Evolutionary conservation across 2,329 filamentous ascomycete genomes (phyloP).

Genomic region (Lasiodiplodia theobromae): DNA sequence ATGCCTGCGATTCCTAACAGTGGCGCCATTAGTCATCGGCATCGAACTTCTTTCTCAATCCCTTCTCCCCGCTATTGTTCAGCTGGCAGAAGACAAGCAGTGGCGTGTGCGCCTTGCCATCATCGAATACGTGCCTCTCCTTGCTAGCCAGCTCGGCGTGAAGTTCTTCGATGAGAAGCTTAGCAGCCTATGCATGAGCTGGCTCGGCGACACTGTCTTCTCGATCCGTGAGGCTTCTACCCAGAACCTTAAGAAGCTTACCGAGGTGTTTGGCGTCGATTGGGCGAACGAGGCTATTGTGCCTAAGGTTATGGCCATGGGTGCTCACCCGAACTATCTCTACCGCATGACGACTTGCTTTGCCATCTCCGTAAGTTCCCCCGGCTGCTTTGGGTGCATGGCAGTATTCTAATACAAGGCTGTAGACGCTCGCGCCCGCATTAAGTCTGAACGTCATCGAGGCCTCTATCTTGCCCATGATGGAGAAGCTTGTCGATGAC

Average conservation of each 20-base stretch:
- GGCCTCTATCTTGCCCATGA: slow-evolving; percentile 91
- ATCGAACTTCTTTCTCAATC: slow-evolving; percentile 97
- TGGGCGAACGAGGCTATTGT: slow-evolving; percentile 98
- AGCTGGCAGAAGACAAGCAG: slow-evolving; percentile 98
- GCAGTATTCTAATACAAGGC: slow-evolving; percentile 32
- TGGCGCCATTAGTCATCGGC: slow-evolving; percentile 76
- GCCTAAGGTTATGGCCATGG: slow-evolving; percentile 98
- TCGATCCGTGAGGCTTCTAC: slow-evolving; percentile 98
- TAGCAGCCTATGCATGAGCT: slow-evolving; percentile 94
- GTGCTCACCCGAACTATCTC: slow-evolving; percentile 96
- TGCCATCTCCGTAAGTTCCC: slow-evolving; percentile 85
- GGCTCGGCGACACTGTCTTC: slow-evolving; percentile 98
- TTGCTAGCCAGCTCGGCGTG: slow-evolving; percentile 93
- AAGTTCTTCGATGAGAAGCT: slow-evolving; percentile 99
- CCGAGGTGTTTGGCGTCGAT: slow-evolving; percentile 96
- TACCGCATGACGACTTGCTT: slow-evolving; percentile 99
- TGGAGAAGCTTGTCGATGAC: slow-evolving; percentile 91
- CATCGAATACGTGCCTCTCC: slow-evolving; percentile 97
- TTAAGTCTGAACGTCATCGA: slow-evolving; percentile 93
- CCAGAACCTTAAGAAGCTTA: slow-evolving; percentile 96
- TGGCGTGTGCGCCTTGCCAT: slow-evolving; percentile 98
- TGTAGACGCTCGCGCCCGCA: slow-evolving; percentile 87
- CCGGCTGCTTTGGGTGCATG: neutral
- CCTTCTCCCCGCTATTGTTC: slow-evolving; percentile 93
- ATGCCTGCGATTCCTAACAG: slow-evolving; percentile 29